phyloP scores from a whole-genome alignment of 129 eudicot genomes.

The Calendula officinalis region DNA sequence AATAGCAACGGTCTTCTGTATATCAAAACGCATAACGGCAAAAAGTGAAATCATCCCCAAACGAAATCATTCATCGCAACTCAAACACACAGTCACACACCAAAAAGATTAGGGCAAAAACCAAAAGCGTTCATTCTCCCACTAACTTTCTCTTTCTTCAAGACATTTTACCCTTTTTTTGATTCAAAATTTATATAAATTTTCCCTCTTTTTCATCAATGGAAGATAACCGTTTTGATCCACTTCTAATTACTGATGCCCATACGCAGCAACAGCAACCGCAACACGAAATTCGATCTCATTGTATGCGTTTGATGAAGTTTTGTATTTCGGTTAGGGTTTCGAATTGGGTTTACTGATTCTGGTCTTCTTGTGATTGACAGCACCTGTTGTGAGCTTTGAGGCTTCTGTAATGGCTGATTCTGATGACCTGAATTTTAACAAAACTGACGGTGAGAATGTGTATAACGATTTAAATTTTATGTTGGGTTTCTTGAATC shows the following conservation, averaged over 20 bases:
- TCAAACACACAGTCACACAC: conserved; percentile 28
- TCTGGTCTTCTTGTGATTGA: conserved; percentile 5
- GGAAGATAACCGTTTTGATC: conserved; percentile 64
- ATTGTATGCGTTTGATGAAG: conserved; percentile 27
- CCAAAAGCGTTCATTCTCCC: conserved; percentile 17
- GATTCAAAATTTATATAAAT: conserved; percentile 39
- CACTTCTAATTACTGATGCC: conserved; percentile 82
- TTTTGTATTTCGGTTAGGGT: conserved; percentile 11
- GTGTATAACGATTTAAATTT: conserved; percentile 5
- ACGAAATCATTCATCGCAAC: conserved; percentile 58
- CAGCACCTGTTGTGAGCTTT: conserved; percentile 44
- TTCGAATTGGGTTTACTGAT: conserved; percentile 8
- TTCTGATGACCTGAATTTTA: conserved; percentile 28
- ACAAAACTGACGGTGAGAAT: conserved; percentile 46
- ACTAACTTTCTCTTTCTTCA: conserved; percentile 26
- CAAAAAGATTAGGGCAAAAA: conserved; percentile 16
- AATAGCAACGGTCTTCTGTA: conserved; percentile 47
- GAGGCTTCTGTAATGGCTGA: conserved; percentile 38
- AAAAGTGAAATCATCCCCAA: conserved; percentile 26
- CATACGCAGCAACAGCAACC: conserved; percentile 41
- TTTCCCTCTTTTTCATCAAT: conserved; percentile 47
- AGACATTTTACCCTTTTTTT: conserved; percentile 3
- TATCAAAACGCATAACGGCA: conserved; percentile 38
- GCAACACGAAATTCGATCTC: conserved; percentile 14
- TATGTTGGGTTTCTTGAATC: conserved; percentile 11